phyloP scores from a whole-genome alignment of 2,329 filamentous ascomycete genomes.

The Monilinia fructigena region DNA sequence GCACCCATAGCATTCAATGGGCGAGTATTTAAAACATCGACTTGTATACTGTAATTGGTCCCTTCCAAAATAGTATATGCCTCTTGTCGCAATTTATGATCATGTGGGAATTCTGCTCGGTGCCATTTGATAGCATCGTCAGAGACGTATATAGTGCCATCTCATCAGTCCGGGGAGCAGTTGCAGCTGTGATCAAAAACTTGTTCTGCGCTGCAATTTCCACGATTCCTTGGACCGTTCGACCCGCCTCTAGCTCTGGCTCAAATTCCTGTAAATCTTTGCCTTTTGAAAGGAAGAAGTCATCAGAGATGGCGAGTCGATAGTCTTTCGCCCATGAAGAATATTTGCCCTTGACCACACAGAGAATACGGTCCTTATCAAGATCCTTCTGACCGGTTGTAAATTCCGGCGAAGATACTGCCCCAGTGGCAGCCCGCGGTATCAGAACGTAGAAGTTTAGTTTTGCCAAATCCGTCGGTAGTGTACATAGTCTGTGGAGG shows the following conservation, averaged over 20 bases:
- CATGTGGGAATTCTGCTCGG: conserved; percentile 80
- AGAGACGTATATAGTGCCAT: conserved; percentile 91
- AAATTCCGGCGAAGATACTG: conserved; percentile 73
- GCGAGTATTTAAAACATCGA: conserved; percentile 78
- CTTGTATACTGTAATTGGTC: conserved; percentile 96
- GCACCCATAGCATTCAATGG: conserved; percentile 74
- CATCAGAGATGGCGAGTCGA: conserved; percentile 75
- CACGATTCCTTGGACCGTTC: conserved; percentile 74
- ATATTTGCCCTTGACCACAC: conserved; percentile 72
- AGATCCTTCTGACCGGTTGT: conserved; percentile 63
- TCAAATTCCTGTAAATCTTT: conserved; percentile 63
- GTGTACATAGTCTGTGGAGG: conserved; percentile 62
- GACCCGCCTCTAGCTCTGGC: conserved; percentile 70
- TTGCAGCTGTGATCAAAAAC: conserved; percentile 80
- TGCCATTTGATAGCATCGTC: conserved; percentile 86
- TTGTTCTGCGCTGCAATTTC: conserved; percentile 83
- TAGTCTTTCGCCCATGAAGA: conserved; percentile 72
- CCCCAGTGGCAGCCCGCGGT: conserved; percentile 86
- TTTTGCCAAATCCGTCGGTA: conserved; percentile 74
- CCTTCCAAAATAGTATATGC: conserved; percentile 94
- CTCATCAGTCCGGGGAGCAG: conserved; percentile 78
- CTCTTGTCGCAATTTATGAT: conserved; percentile 77
- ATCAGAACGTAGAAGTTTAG: conserved; percentile 63
- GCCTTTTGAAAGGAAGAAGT: conserved; percentile 67
- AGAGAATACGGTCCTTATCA: conserved; percentile 72